Evolutionary conservation across 176 grass and related monocot genomes (phyloP), one percentile per base, ranked within the genome.

Genomic region (Panicum miliaceum): DNA sequence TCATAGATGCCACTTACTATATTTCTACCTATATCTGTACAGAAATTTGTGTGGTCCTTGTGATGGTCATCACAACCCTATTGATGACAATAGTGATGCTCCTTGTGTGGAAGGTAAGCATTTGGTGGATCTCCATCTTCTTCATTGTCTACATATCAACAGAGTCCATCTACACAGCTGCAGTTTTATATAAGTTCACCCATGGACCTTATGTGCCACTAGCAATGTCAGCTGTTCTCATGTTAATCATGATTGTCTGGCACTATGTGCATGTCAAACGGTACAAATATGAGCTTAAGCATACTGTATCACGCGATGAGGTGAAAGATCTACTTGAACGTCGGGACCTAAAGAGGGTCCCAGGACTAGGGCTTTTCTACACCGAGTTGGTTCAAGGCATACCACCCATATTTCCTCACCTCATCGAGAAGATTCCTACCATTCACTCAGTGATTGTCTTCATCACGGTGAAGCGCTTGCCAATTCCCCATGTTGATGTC

Each of bases 331-430:
- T 97, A 2, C 84, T 84, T 0, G 52, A 81, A 23, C 84, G 67
- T 0, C 26, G 3, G 0, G 66, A 78, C 34, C 37, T 87, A 18
- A 82, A 86, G 84, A 90, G 85, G 51, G 84, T 97, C 35, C 94
- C 91, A 1, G 94, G 91, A 2, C 34, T 97, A 0, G 94, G 87
- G 0, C 88, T 97, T 53, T 91, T 97, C 51, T 97, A 97, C 75
- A 92, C 91, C 0, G 94, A 97, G 22, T 67, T 97, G 5, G 94
- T 94, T n/a, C 94, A 97, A 57, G 94, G 94, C 12, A 77, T 97
- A 11, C 89, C 94, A 0, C 94, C 94, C 0, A 90, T 97, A 22
- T 97, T 97, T 53, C 82, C 87, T 7, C 91, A 97, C 38, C 88
- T 94, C 51, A 76, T 90, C 3, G 90, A 87, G 56, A 97, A 92